Evolutionary conservation across 371 early-diverging fungal genomes (phyloP).

Genomic region (Coemansia sp.): DNA sequence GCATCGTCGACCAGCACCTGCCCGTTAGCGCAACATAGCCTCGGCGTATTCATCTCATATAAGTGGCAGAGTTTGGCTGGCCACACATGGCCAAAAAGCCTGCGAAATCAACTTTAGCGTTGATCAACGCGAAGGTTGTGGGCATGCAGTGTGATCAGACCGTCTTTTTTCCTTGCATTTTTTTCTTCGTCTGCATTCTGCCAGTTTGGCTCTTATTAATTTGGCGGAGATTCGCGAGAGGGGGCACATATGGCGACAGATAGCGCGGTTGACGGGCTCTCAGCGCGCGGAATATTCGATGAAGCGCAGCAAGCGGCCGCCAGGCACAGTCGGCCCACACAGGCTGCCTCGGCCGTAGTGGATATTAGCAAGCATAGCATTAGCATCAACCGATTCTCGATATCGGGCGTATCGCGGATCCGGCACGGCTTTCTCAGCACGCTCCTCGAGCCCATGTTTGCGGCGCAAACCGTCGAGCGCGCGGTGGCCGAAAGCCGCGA

Average conservation of each 20-base stretch:
- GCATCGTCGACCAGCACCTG: slow-evolving; percentile 29
- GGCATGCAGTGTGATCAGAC: no score
- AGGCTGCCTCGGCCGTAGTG: not conserved
- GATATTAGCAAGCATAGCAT: slow-evolving; percentile 9
- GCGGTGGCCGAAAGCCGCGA: slow-evolving; percentile 64
- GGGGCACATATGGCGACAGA: not conserved
- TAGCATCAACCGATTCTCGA: slow-evolving; percentile 2
- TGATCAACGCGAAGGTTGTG: no score
- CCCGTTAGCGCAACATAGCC: slow-evolving; percentile 13
- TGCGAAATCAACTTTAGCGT: no score
- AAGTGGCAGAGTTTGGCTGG: no score
- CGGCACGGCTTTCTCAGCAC: slow-evolving; percentile 17
- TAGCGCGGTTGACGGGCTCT: slow-evolving; percentile 3
- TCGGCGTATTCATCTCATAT: not conserved
- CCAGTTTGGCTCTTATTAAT: no score
- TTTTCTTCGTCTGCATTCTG: no score
- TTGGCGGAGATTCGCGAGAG: no score
- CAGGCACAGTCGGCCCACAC: not conserved
- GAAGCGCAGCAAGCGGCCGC: not conserved
- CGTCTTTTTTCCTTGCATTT: no score
- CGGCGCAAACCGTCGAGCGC: slow-evolving; percentile 64
- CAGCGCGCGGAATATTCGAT: slow-evolving; percentile 6
- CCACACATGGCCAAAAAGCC: no score
- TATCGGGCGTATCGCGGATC: slow-evolving; percentile 27
- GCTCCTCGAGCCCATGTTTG: slow-evolving; percentile 30